Evolutionary conservation across 768 basidiomycete genomes (phyloP).

Genomic region (Scleroderma citrinum): DNA sequence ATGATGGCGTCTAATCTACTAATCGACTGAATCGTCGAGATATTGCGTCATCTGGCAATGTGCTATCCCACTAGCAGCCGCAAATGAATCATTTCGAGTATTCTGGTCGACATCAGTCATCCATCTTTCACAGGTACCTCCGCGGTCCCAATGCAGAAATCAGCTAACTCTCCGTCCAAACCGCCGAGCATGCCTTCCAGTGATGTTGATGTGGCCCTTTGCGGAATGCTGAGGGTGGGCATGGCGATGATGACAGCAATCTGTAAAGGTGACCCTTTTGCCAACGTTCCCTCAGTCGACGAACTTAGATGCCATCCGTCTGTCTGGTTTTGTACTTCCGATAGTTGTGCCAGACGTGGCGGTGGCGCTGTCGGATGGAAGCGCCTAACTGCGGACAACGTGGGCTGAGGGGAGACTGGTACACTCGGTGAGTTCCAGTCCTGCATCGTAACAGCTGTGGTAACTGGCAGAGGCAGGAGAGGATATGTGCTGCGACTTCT

Average conservation of each 20-base stretch:
- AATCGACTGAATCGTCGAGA: no score
- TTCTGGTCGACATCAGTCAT: no score
- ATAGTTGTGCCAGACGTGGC: background rate
- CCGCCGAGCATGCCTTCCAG: conserved; percentile 1
- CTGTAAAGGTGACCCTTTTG: conserved; percentile 21
- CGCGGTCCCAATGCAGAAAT: conserved; percentile 23
- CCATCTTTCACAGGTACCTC: conserved; percentile 12
- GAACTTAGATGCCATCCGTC: background rate
- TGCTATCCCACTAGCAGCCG: no score
- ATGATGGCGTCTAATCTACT: no score
- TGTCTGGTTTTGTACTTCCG: background rate
- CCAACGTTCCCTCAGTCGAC: conserved; percentile 2
- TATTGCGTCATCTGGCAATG: no score
- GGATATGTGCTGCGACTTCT: conserved; percentile 2
- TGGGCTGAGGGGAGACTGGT: background rate
- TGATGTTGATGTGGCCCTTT: background rate
- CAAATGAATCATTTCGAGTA: no score
- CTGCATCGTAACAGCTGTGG: background rate
- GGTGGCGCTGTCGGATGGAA: background rate
- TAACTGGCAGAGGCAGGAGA: background rate
- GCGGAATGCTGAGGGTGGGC: conserved; percentile 23
- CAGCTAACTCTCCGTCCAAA: conserved; percentile 31
- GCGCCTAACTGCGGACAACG: background rate
- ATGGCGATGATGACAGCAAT: conserved; percentile 39
- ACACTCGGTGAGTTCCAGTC: background rate